Evolutionary conservation across 257 asterid species (phyloP), one percentile per base, ranked within the genome.

Genomic region (Salvia rosmarinus): DNA sequence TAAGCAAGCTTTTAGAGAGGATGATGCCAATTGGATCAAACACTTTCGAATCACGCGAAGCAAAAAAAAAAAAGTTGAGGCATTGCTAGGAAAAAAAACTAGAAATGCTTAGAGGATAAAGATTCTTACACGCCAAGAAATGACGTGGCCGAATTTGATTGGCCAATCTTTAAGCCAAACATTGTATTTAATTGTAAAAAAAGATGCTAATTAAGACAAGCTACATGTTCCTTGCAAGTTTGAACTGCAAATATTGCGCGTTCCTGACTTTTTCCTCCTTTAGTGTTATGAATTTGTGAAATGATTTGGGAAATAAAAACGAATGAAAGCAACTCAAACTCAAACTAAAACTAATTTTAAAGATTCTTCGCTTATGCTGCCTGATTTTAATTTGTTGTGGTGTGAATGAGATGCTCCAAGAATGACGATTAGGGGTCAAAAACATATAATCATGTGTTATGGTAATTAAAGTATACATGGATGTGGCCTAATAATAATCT

Each of bases 111-210:
- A n/a, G n/a, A 14, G 5, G 14, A 19, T 12, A 61, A 43, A 72
- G 67, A 82, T 60, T 69, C 79, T 63, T 79, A 74, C 81, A 88
- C 87, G 87, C 77, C 81, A 89, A 87, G 91, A 60, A 62, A 86
- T 78, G 72, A 78, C 19, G 67, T 77, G 67, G 79, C 62, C 30
- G 68, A 20, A 39, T 60, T 64, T 64, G 61, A 28, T 5, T 70
- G 70, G 20, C 70, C 65, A 71, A 64, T 46, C 70, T 67, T 75
- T 25, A 74, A 75, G 81, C 73, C 57, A 40, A 74, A 60, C 75
- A 19, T 62, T 57, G n/a, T 14, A 3, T 62, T 73, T 67, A 30
- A 68, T 57, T 72, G 67, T 60, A 12, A 25, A 35, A 23, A 8
- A 51, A 14, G 56, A 42, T 13, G 2, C 2, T 37, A 37, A 3